phyloP scores from a whole-genome alignment of 345 rosid species.

The Syzygium oleosum region DNA sequence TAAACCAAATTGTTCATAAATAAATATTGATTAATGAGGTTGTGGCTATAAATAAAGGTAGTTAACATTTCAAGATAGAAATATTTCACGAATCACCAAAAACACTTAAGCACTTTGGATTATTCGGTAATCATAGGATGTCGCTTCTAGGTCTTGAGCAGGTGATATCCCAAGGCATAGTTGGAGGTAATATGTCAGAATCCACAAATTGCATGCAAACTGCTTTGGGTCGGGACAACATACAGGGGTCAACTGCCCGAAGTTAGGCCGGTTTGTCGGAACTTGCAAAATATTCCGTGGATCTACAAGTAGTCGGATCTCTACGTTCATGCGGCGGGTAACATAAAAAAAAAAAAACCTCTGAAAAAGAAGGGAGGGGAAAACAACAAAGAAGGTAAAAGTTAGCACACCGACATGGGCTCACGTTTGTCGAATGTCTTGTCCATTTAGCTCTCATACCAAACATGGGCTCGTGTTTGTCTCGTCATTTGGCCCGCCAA shows the following conservation, averaged over 20 bases:
- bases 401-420: neutral
- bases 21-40: neutral
- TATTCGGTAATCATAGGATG: neutral
- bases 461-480: neutral
- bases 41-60: neutral
- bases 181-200: neutral
- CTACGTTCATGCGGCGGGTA: neutral
- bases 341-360: no score
- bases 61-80: neutral
- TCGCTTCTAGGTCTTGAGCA: neutral
- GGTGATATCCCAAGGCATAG: neutral
- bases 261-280: neutral
- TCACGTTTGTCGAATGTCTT: neutral
- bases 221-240: neutral
- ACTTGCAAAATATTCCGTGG: neutral
- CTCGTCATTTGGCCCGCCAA: neutral
- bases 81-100: neutral
- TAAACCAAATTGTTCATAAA: neutral
- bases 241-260: neutral
- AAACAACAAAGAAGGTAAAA: neutral
- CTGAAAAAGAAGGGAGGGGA: neutral
- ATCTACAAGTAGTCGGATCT: neutral
- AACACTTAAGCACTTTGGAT: neutral
- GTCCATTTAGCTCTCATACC: neutral
- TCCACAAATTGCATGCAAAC: neutral